phyloP scores from a whole-genome alignment of 257 asterid genomes.

The Solanum megistacrolobum region DNA sequence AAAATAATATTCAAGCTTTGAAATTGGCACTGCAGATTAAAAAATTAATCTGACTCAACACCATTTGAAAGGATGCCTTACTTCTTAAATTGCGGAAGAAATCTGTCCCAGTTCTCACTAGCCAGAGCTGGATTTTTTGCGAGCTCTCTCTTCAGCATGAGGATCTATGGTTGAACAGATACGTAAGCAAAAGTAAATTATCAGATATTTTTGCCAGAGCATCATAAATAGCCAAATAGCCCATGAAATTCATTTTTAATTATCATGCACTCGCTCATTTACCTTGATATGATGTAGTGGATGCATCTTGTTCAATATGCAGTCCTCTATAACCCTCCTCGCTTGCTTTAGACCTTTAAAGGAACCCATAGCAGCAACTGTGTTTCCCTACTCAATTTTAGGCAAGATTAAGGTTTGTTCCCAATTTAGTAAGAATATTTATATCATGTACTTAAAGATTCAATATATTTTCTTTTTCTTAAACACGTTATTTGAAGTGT shows the following conservation, averaged over 20 bases:
- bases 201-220: slow-evolving; percentile 5
- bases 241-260: not conserved
- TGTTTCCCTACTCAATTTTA: slow-evolving; percentile 51
- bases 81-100: slow-evolving; percentile 86
- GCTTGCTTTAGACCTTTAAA: slow-evolving; percentile 92
- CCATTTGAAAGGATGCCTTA: slow-evolving; percentile 9
- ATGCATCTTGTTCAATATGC: slow-evolving; percentile 76
- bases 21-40: not conserved
- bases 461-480: not conserved
- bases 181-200: not conserved
- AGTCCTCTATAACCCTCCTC: slow-evolving; percentile 79
- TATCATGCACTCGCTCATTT: not conserved
- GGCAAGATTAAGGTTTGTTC: slow-evolving; percentile 5
- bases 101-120: slow-evolving; percentile 87
- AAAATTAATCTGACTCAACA: not conserved
- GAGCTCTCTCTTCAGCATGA: slow-evolving; percentile 86
- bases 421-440: not conserved
- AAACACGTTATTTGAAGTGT: not conserved
- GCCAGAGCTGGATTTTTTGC: slow-evolving; percentile 84
- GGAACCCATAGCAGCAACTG: slow-evolving; percentile 92
- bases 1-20: not conserved
- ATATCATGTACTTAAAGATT: not conserved
- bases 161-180: slow-evolving; percentile 29
- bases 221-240: not conserved
- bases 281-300: slow-evolving; percentile 91